phyloP scores from a whole-genome alignment of 768 basidiomycete species.

The Rickenella mellea region DNA sequence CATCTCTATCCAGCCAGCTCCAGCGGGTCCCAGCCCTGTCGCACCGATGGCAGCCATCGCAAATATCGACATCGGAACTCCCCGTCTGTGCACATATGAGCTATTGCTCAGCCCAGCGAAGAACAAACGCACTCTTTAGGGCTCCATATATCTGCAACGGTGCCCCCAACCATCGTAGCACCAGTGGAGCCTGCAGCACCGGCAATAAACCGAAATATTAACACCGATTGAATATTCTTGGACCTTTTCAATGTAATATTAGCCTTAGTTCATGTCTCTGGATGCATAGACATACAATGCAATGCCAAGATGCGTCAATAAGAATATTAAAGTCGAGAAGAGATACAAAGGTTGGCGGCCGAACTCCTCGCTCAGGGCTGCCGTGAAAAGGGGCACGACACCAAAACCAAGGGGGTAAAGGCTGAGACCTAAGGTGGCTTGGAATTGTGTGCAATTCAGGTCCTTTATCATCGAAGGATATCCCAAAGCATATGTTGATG shows the following conservation, averaged over 20 bases:
- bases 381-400: conserved; percentile 52
- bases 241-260: conserved; percentile 17
- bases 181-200: conserved; percentile 64
- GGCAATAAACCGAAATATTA: conserved; percentile 53
- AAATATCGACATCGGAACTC: conserved; percentile 72
- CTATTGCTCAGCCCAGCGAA: neutral
- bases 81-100: conserved; percentile 38
- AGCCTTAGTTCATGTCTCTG: no score
- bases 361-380: conserved; percentile 67
- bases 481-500: conserved; percentile 47
- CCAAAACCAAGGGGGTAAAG: conserved; percentile 55
- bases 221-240: conserved; percentile 48
- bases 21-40: conserved; percentile 53
- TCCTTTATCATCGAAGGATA: conserved; percentile 43
- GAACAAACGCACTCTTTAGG: conserved; percentile 40
- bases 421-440: conserved; percentile 27
- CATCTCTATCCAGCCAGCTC: conserved; percentile 60
- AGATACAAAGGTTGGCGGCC: conserved; percentile 55
- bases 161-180: conserved; percentile 68
- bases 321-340: conserved; percentile 37
- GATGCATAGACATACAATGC: conserved; percentile 24
- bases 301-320: conserved; percentile 38
- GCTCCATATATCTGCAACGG: conserved; percentile 60
- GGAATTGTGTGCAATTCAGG: conserved; percentile 22
- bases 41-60: conserved; percentile 49